Conservation (phyloP, 1,139 yeast species). For the Meyerozyma elateridarum region DNA sequence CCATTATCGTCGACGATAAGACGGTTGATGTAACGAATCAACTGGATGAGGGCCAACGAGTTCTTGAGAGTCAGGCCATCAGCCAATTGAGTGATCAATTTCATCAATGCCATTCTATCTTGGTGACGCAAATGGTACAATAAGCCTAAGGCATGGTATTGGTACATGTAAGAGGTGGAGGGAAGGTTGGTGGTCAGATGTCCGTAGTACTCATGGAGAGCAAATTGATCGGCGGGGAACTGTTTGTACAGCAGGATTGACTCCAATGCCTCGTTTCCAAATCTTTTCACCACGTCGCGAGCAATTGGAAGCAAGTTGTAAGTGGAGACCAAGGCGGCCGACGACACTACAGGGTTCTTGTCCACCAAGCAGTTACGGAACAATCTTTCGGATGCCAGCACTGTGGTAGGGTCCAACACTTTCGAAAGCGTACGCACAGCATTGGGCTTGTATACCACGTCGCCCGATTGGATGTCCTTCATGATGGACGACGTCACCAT, state of each 20-base stretch:
- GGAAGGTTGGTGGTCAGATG: constrained; percentile 49
- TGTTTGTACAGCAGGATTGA: constrained; percentile 68
- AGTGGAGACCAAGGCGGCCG: constrained; percentile 89
- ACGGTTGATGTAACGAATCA: constrained; percentile 77
- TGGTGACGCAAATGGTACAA: constrained; percentile 83
- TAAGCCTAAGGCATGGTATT: constrained; percentile 92
- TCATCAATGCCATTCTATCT: constrained; percentile 91
- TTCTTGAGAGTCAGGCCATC: constrained; percentile 60
- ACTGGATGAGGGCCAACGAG: constrained; percentile 76
- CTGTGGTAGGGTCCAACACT: constrained; percentile 88
- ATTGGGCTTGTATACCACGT: constrained; percentile 81
- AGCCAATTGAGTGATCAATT: constrained; percentile 77
- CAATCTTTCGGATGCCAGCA: constrained; percentile 89
- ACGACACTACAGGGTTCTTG: constrained; percentile 78
- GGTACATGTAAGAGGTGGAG: constrained; percentile 74
- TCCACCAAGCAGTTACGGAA: constrained; percentile 93
- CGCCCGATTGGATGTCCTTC: constrained; percentile 95
- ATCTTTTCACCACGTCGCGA: constrained; percentile 86
- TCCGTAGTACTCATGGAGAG: constrained; percentile 52
- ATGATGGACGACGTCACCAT: constrained; percentile 98
- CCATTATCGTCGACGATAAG: constrained; percentile 58
- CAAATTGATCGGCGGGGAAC: constrained; percentile 56
- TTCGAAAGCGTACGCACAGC: constrained; percentile 90
- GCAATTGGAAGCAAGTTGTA: constrained; percentile 88
- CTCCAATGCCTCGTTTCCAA: constrained; percentile 92